These are phyloP conservation scores for Monosporozyma siamensis DNA, from an alignment of 805 yeast species.

Conservation along the genomic window DNA sequence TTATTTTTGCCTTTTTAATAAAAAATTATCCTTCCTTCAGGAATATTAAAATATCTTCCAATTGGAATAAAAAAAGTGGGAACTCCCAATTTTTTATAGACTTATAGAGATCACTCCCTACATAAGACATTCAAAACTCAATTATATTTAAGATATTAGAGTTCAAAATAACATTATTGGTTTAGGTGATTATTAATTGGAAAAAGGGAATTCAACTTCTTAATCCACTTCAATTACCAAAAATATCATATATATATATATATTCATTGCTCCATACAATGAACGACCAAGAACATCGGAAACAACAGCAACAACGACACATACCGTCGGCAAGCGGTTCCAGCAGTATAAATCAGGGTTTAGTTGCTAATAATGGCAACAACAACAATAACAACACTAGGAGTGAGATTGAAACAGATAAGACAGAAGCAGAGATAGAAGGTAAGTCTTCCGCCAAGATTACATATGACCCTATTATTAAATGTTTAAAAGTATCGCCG, in stretches of 20 bases:
- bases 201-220: background rate
- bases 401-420: background rate
- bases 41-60: too few relatives aligned
- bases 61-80: too few relatives aligned
- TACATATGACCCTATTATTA: slow-evolving; percentile 3
- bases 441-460: background rate
- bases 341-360: background rate
- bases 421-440: background rate
- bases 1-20: too few relatives aligned
- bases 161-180: too few relatives aligned
- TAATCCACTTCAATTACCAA: too few relatives aligned
- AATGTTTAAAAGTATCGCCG: slow-evolving; percentile 26
- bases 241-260: too few relatives aligned
- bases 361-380: background rate
- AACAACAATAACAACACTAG: too few relatives aligned
- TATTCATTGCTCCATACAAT: background rate
- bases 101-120: too few relatives aligned
- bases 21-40: background rate
- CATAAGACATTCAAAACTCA: too few relatives aligned
- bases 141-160: too few relatives aligned
- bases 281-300: background rate
- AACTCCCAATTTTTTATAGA: too few relatives aligned
- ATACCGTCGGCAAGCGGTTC: background rate
- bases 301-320: background rate
- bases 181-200: too few relatives aligned